A percentile compares a stretch with the other conserved stretches of the same genome.
phyloP scores from a whole-genome alignment of 257 asterid species.

The Avicennia marina region DNA sequence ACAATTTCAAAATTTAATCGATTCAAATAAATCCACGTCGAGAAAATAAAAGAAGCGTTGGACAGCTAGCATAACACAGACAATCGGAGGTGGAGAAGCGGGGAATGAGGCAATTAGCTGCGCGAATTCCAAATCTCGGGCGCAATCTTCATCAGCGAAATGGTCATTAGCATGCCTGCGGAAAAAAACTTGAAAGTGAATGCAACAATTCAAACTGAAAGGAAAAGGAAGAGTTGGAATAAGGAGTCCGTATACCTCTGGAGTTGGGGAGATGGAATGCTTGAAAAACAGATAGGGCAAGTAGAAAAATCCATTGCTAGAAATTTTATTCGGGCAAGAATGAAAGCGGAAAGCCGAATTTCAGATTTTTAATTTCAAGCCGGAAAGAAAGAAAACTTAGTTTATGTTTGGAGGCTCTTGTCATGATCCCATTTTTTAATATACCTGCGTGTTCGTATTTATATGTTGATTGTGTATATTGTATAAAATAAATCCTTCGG shows the following conservation, averaged over 20 bases:
- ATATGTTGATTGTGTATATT: too few relatives aligned
- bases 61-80: constrained; percentile 12
- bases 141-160: constrained; percentile 43
- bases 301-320: constrained; percentile 30
- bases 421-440: too few relatives aligned
- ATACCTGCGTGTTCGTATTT: too few relatives aligned
- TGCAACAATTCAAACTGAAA: not conserved
- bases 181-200: constrained; percentile 14
- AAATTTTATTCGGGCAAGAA: too few relatives aligned
- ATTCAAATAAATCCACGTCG: not conserved
- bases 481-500: too few relatives aligned
- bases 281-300: constrained; percentile 43
- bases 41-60: not conserved
- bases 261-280: constrained; percentile 29
- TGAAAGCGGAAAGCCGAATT: too few relatives aligned
- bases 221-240: not conserved
- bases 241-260: constrained; percentile 29
- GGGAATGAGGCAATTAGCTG: constrained; percentile 24
- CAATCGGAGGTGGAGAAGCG: constrained; percentile 26
- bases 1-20: not conserved
- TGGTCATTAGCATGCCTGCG: constrained; percentile 46
- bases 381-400: too few relatives aligned
- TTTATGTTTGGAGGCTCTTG: too few relatives aligned
- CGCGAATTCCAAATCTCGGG: constrained; percentile 38
- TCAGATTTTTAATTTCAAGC: too few relatives aligned